A percentile compares a stretch with the other conserved stretches of the same genome.
These are phyloP conservation scores for Wickerhamiella australiensis DNA, from an alignment of 805 yeast species.

Conservation along the genomic window DNA sequence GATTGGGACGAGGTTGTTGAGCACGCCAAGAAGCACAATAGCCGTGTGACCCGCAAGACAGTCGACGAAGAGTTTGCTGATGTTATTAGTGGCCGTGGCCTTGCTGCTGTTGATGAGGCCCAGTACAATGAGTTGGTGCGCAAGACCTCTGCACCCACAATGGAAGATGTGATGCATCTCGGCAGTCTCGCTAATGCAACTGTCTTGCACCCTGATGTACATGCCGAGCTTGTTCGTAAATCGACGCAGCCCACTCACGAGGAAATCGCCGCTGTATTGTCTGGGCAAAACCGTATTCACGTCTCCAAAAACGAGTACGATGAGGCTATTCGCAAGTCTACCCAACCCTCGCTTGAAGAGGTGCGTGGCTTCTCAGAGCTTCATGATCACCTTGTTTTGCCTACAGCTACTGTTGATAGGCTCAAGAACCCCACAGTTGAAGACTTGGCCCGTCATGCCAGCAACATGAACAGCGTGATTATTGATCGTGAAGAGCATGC, in stretches of 20 bases:
- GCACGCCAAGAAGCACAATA: conserved; percentile 33
- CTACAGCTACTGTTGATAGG: not conserved
- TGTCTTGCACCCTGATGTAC: conserved; percentile 18
- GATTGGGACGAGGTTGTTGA: not conserved
- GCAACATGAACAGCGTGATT: not conserved
- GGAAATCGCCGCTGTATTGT: not conserved
- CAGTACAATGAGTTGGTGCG: conserved; percentile 10
- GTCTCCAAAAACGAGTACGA: conserved; percentile 18
- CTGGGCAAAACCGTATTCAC: conserved; percentile 9
- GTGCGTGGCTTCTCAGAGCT: not conserved
- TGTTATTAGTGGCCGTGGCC: not conserved
- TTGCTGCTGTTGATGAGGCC: not conserved
- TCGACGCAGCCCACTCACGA: conserved; percentile 8
- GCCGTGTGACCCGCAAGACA: conserved; percentile 7
- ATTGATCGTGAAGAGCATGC: conserved; percentile 3
- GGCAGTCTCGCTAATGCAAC: conserved; percentile 8
- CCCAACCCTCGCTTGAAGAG: conserved; percentile 1
- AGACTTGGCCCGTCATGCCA: conserved; percentile 4
- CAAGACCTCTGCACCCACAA: conserved; percentile 11
- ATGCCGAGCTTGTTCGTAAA: conserved; percentile 16
- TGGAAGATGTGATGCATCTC: conserved; percentile 7
- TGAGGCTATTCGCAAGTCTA: conserved; percentile 11
- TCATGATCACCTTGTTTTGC: not conserved
- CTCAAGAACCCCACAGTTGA: conserved; percentile 7
- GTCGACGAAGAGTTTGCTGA: conserved; percentile 7